Conservation (phyloP, 1,139 yeast species). For the Kodamaea sp. region DNA sequence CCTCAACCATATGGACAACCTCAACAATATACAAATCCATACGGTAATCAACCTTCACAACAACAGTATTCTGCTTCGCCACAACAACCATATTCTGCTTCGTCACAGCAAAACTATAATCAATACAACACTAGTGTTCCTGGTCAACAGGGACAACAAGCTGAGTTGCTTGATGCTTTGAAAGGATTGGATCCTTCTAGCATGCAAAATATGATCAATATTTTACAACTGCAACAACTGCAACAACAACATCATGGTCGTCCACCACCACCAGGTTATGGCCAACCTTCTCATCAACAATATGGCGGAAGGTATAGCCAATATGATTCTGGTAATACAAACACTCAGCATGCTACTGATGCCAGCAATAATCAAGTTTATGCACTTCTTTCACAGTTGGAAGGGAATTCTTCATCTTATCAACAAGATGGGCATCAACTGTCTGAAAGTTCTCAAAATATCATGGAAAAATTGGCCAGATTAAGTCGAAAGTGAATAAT, state of each 20-base stretch:
- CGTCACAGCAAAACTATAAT: slow-evolving; percentile 3
- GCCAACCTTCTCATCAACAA: slow-evolving; percentile 4
- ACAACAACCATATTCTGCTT: slow-evolving; percentile 9
- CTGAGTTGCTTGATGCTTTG: slow-evolving; percentile 15
- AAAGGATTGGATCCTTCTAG: slow-evolving; percentile 20
- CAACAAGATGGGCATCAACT: slow-evolving; percentile 13
- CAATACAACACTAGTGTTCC: background rate
- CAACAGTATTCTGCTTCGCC: slow-evolving; percentile 13
- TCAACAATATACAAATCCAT: too few species aligned
- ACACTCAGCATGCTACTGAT: slow-evolving; percentile 9
- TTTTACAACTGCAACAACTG: slow-evolving; percentile 15
- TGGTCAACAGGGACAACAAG: slow-evolving; percentile 1
- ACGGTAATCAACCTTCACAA: slow-evolving; percentile 7
- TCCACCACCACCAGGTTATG: slow-evolving; percentile 7
- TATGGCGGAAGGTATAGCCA: slow-evolving; percentile 5
- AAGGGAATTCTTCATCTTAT: slow-evolving; percentile 13
- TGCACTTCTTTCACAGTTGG: slow-evolving; percentile 29
- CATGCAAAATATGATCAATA: slow-evolving; percentile 17
- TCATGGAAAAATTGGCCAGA: slow-evolving; percentile 40
- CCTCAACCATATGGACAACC: slow-evolving; percentile 12
- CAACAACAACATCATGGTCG: slow-evolving; percentile 3
- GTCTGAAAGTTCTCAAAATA: slow-evolving; percentile 16
- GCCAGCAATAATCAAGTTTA: slow-evolving; percentile 24
- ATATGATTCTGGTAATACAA: background rate
- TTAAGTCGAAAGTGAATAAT: slow-evolving; percentile 18